Evolutionary conservation across 1,284 basidiomycete genomes (phyloP), one percentile per base, ranked within the genome.

Genomic region (Vanrija sp.): DNA sequence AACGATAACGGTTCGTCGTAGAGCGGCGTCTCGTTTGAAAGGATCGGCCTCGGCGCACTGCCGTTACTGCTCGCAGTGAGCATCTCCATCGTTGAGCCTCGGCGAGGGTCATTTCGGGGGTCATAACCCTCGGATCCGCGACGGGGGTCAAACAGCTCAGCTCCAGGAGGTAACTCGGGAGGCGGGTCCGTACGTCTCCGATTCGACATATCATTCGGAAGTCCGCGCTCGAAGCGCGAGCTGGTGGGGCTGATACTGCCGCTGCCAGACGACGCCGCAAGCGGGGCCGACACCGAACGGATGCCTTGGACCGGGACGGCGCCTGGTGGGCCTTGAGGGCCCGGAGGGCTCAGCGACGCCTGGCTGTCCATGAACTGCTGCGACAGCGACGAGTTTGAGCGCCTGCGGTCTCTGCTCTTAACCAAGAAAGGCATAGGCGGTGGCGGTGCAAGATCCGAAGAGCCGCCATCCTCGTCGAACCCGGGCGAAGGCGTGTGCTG

Each of bases 391-490:
- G 67, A 72, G 21, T 63, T 69, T 49, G 61, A 69, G 18, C 63
- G 62, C 53, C 65, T 62, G 54, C 66, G 69, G 55, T 51, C 55
- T 8, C 65, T 51, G 43, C 69, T 65, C 43, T 84, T 83, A 2
- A 91, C 87, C 39, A 93, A 82, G 76, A 90, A 91, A 0, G 88
- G 88, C 54, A 93, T 71, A 3, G 89, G 86, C 4, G 91, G 91
- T 5, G 91, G 91, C 1, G 91, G 91, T 2, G 87, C 85, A 38
- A 93, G 79, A 58, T 64, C 43, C 56, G 63, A 16, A 80, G 71
- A 67, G 88, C 85, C 61, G n/a, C 23, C 43, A 18, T 63, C 55
- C 38, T 61, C 53, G 14, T 56, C 46, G 4, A 47, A 21, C 10
- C 19, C 21, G 6, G 54, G 43, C 3, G 46, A 46, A 16, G 82